Percentiles rank a stretch among this genome's conserved stretches.
These are phyloP conservation scores for Lithospermum erythrorhizon DNA, from an alignment of 257 asterid genomes.

Conservation along the genomic window DNA sequence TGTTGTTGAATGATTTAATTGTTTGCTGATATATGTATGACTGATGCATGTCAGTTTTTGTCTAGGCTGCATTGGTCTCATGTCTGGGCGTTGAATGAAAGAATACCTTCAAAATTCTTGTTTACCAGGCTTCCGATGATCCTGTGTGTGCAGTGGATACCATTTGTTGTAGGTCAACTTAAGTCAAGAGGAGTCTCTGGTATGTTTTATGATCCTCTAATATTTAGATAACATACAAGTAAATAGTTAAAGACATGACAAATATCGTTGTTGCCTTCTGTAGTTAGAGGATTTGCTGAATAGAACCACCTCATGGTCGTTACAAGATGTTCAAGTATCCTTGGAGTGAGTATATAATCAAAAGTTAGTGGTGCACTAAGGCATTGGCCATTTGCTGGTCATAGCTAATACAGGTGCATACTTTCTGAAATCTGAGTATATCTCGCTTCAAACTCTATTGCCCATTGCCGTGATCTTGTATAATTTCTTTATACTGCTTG, in stretches of 20 bases:
- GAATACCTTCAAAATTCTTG: constrained; percentile 78
- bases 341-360: constrained; percentile 73
- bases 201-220: constrained; percentile 14
- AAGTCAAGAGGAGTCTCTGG: constrained; percentile 91
- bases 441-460: not conserved
- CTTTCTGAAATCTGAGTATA: constrained; percentile 91
- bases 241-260: not conserved
- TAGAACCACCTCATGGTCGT: constrained; percentile 99
- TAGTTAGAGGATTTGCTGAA: constrained; percentile 66
- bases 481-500: too few species aligned
- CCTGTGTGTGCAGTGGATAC: constrained; percentile 78
- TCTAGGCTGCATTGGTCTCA: constrained; percentile 60
- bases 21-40: not conserved
- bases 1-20: not conserved
- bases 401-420: constrained; percentile 95
- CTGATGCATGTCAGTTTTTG: constrained; percentile 7
- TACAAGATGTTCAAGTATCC: constrained; percentile 87
- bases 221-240: not conserved
- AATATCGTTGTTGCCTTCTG: not conserved
- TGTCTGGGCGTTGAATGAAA: constrained; percentile 48
- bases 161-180: constrained; percentile 73
- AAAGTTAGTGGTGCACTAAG: constrained; percentile 87
- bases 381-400: constrained; percentile 93
- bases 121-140: constrained; percentile 88
- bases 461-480: too few species aligned